Evolutionary conservation across 148 eudicot species (phyloP).

Genomic region (Vaccinium macrocarpon): DNA sequence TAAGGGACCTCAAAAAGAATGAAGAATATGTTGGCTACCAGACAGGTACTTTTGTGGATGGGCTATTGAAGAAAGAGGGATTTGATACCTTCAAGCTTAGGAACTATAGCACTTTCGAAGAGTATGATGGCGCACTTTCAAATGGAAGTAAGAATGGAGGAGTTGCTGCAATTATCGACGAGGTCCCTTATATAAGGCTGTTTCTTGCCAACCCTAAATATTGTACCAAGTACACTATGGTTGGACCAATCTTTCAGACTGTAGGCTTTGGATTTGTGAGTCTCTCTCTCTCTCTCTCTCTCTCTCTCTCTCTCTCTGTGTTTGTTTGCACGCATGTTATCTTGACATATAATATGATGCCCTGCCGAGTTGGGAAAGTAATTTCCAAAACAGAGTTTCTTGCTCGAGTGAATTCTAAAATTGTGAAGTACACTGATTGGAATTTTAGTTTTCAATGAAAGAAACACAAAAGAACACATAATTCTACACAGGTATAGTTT

Average conservation of each 20-base stretch:
- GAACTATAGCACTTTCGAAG: slow-evolving; percentile 12
- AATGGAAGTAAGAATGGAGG: slow-evolving; percentile 21
- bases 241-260: slow-evolving; percentile 26
- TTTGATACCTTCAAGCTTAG: background rate
- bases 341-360: background rate
- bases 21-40: slow-evolving; percentile 22
- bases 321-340: background rate
- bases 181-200: slow-evolving; percentile 32
- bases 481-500: background rate
- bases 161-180: slow-evolving; percentile 35
- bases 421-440: no score
- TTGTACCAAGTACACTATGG: slow-evolving; percentile 34
- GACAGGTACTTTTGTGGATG: slow-evolving; percentile 12
- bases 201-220: slow-evolving; percentile 24
- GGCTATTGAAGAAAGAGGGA: background rate
- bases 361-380: no score
- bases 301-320: background rate
- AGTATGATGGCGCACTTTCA: slow-evolving; percentile 26
- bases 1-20: slow-evolving; percentile 5
- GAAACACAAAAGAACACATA: background rate
- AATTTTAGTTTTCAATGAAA: no score
- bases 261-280: slow-evolving; percentile 45
- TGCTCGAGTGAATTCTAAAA: no score
- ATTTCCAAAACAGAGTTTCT: background rate
- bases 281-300: background rate